Evolutionary conservation across 768 basidiomycete genomes (phyloP), one percentile per base, ranked within the genome.

Genomic region (Boletales sp.): DNA sequence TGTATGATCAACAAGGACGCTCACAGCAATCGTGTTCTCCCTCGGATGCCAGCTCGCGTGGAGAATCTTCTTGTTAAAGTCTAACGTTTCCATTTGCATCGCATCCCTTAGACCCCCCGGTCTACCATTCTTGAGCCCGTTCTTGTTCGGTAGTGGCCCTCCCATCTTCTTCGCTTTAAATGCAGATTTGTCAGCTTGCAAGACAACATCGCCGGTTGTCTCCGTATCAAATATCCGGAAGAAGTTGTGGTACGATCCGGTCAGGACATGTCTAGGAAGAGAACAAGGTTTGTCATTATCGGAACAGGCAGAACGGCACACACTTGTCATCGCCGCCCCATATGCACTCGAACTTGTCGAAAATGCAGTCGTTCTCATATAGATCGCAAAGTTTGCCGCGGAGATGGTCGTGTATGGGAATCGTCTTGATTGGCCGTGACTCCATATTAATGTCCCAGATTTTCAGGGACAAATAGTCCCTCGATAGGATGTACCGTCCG

Each of bases 361-460:
- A 99, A 64, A 99, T 99, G 72, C 96, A 98, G 64, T 99, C 96
- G 62, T 98, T 99, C 76, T 99, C 96, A 65, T 99, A 99, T 55
- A 98, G 72, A 69, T 99, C 96, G 69, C 96, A 99, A 8, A 99
- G 83, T 70, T 98, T 99, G 48, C 91, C 90, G 46, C 95, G 85
- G 40, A 99, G 78, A 70, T 98, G 95, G 61, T 99, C 96, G 65
- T 99, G 96, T 62, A 99, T 98, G 46, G 93, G 89, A 68, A 99
- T 98, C 12, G 94, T 98, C 75, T 96, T 95, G 52, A 99, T 74
- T 13, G 96, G 96, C 60, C 87, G 83, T 56, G 84, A 86, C 72
- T 99, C 96, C 94, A 98, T 98, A 70, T 96, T 96, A 71, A 98
- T 82, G 70, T 99, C 96, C 96, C 96, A 99, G 65, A 99, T 95